phyloP scores from a whole-genome alignment of 2,329 filamentous ascomycete species.

The Gremmenia infestans region DNA sequence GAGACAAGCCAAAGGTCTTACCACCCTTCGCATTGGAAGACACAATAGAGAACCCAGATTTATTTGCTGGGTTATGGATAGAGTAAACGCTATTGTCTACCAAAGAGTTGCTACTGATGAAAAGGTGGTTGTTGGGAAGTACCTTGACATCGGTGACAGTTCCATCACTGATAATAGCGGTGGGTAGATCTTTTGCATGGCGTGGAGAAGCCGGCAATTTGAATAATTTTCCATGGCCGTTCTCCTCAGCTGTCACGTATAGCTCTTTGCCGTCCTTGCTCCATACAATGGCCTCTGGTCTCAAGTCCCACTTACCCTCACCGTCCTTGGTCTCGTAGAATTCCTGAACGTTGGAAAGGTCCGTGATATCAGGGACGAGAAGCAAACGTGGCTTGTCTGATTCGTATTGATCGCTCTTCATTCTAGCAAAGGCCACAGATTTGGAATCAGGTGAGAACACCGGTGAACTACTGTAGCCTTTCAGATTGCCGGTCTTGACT shows the following conservation, averaged over 20 bases:
- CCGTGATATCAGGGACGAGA: conserved; percentile 55
- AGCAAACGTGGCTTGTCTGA: conserved; percentile 69
- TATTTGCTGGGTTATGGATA: conserved; percentile 40
- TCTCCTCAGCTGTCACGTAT: conserved; percentile 69
- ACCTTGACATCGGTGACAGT: conserved; percentile 49
- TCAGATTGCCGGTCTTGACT: conserved; percentile 51
- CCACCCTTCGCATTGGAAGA: conserved; percentile 65
- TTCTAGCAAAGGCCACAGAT: conserved; percentile 70
- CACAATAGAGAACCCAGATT: conserved; percentile 37
- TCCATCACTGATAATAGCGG: conserved; percentile 47
- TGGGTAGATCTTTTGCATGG: conserved; percentile 44
- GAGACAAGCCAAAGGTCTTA: conserved; percentile 59
- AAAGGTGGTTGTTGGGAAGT: conserved; percentile 48
- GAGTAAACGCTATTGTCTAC: conserved; percentile 69
- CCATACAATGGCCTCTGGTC: conserved; percentile 54
- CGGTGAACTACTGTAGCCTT: conserved; percentile 62
- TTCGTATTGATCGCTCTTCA: conserved; percentile 74
- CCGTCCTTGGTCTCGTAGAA: conserved; percentile 58
- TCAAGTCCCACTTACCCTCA: conserved; percentile 57
- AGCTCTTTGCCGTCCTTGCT: conserved; percentile 56
- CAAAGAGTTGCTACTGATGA: conserved; percentile 63
- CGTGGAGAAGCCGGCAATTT: conserved; percentile 52
- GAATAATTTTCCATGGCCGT: conserved; percentile 59
- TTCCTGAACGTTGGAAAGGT: conserved; percentile 54
- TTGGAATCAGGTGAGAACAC: conserved; percentile 70